Conservation (phyloP, 192 early-diverging fungal species). For the Phlyctochytrium arcticum region DNA sequence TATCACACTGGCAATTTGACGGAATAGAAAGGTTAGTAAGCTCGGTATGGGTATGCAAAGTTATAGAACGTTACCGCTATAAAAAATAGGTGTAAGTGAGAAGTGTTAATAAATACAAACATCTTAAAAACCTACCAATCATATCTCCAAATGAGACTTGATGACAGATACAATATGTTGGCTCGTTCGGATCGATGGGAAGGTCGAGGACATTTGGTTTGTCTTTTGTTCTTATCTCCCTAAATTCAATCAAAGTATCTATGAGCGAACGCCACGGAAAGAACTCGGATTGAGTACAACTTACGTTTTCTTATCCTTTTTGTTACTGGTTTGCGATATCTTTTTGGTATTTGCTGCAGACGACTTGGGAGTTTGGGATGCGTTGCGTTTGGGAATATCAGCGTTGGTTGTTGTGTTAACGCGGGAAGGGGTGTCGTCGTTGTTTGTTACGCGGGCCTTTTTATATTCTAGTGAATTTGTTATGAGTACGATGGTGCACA, state of each 20-base stretch:
- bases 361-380: not conserved
- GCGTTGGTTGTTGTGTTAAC: no score
- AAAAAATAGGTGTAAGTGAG: constrained; percentile 1
- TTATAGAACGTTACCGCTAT: constrained; percentile 26
- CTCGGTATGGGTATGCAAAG: not conserved
- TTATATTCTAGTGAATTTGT: no score
- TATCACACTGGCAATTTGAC: constrained; percentile 54
- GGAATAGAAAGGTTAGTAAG: not conserved
- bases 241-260: not conserved
- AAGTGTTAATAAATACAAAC: not conserved
- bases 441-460: no score
- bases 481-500: no score
- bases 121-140: constrained; percentile 59
- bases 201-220: constrained; percentile 36
- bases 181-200: constrained; percentile 95
- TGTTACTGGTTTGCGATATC: no score
- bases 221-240: constrained; percentile 18
- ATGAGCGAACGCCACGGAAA: not conserved
- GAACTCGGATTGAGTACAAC: not conserved
- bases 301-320: not conserved
- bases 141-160: constrained; percentile 97
- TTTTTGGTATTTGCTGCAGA: not conserved
- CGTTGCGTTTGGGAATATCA: no score
- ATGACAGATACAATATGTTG: constrained; percentile 92
- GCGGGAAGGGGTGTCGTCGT: no score